Base-by-base conservation (phyloP, 192 early-diverging fungal species). In the Pilobolus umbonatus region DNA sequence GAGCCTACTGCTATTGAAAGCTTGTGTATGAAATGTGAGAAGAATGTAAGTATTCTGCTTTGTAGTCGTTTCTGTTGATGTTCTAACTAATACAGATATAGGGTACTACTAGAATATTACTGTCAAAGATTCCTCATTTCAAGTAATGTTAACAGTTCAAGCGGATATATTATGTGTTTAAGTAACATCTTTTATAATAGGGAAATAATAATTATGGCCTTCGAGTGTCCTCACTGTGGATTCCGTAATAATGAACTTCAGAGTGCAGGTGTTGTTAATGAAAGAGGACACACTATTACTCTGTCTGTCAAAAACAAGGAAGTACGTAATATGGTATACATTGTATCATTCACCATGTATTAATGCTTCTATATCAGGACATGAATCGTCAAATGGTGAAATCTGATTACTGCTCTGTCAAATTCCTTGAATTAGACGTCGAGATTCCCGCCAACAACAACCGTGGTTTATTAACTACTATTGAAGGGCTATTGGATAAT, bases 61-160 rank as follows among this genome's bases (percentile, higher is more conserved):
- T 21, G n/a, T n/a, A n/a, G n/a, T n/a, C n/a, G n/a, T n/a, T n/a
- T n/a, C n/a, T n/a, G n/a, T n/a, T n/a, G n/a, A n/a, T n/a, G n/a
- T n/a, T n/a, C n/a, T n/a, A n/a, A n/a, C n/a, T n/a, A n/a, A n/a
- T n/a, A n/a, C n/a, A n/a, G 26, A 47, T 35, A 29, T 64, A 93
- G 83, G 94, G 95, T 55, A 83, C 63, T 8, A 95, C 92, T 51
- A 80, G 87, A 47, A 74, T 97, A 28, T 75, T 97, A 35, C 76
- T 97, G 47, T 95, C 95, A 10, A 82, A 83, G 43, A 91, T 97
- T 56, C 93, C 95, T 42, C 92, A 97, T 75, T 97, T 95, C 75
- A 84, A 85, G 62, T 91, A 95, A n/a, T n/a, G n/a, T n/a, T n/a
- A n/a, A n/a, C n/a, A n/a, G n/a, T n/a, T n/a, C n/a, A n/a, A 55